Conservation (phyloP, 2,329 filamentous ascomycete species). For the Neofusicoccum sp. region DNA sequence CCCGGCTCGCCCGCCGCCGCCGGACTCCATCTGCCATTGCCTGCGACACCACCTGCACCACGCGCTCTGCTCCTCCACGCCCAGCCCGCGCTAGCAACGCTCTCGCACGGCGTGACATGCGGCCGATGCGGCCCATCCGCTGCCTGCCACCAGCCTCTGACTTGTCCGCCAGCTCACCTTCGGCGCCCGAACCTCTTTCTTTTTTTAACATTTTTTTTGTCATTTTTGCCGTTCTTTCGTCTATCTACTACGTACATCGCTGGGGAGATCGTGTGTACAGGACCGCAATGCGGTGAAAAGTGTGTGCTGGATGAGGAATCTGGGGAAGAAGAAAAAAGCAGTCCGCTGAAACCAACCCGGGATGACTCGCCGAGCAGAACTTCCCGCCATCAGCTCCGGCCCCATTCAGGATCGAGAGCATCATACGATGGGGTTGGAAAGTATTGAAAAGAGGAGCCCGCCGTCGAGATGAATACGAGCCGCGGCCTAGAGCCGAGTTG, state of each 20-base stretch:
- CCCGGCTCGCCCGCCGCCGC: conserved; percentile 12
- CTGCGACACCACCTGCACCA: neutral
- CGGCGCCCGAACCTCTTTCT: neutral
- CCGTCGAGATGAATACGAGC: neutral
- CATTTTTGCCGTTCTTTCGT: conserved; percentile 1
- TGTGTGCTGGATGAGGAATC: neutral
- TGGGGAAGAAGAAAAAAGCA: neutral
- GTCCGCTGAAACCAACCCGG: neutral
- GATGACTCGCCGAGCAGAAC: neutral
- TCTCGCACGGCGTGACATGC: conserved; percentile 2
- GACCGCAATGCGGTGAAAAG: neutral
- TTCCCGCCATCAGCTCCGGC: neutral
- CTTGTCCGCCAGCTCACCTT: neutral
- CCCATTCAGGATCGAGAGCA: neutral
- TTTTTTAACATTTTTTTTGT: neutral
- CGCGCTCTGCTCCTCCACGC: conserved; percentile 1
- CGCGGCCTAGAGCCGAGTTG: neutral
- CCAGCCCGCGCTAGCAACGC: neutral
- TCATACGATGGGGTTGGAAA: neutral
- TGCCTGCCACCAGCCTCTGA: neutral
- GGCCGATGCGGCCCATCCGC: neutral
- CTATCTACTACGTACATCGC: neutral
- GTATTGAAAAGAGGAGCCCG: neutral
- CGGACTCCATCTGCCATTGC: neutral
- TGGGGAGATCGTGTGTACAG: neutral